Base-by-base conservation (phyloP, 352 stramenopile species). In the Pythium vanterpoolii region DNA sequence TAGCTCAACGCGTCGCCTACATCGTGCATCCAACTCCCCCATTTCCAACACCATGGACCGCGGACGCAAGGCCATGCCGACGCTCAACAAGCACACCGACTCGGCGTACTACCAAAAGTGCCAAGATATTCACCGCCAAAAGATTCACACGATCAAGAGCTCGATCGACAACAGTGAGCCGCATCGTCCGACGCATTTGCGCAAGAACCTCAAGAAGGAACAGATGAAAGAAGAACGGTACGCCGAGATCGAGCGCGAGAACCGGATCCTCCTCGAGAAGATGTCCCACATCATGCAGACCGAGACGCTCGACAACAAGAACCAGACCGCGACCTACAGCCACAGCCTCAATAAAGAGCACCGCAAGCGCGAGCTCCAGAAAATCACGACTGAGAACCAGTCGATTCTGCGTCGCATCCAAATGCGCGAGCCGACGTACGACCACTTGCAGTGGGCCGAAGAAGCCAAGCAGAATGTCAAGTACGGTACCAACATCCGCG, bases 171-270 rank as follows among this genome's bases (percentile, higher is more conserved):
- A 97, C 66, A 90, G 73, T 56, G 84, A 93, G 61, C 86, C 86
- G 39, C 95, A 97, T 48, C 81, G 87, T 4, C 96, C 95, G 39
- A 83, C 79, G n/a, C 94, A 98, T 46, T 56, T 98, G 27, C 72
- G 74, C 64, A 98, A 97, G 75, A 98, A 98, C 63, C 80, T 97
- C 31, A 99, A 99, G 74, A 98, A 96, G 57, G 96, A 98, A 71
- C 90, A 97, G 63, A 88, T 98, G 72, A 97, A 98, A 65, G 94
- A 98, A 71, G 96, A 99, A 42, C 78, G 93, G 44, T 96, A 93
- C 50, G 87, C 87, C 26, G 83, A 97, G 64, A 98, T 98, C 60
- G 96, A 98, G 74, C 89, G 90, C 18, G 96, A 98, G 68, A 99
- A 99, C 68, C 87, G 95, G 51, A 94, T 99, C 40, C 62, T 99